phyloP scores from a whole-genome alignment of 1,284 basidiomycete genomes.

The Limonomyces culmigenus region DNA sequence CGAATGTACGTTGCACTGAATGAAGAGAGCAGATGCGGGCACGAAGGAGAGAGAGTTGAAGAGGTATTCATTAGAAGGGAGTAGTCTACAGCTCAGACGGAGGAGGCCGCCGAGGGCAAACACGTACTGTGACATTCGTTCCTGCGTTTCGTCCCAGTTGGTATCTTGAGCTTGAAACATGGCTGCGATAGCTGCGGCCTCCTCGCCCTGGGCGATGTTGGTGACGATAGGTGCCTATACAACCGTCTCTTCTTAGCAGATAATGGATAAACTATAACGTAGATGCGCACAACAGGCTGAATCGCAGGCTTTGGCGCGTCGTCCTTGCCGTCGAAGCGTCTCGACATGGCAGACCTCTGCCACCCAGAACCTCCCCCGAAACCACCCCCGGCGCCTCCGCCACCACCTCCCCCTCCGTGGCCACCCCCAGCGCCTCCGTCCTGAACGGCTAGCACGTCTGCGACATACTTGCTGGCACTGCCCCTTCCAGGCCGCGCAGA shows the following conservation, averaged over 20 bases:
- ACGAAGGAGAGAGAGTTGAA: constrained; percentile 16
- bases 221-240: constrained; percentile 18
- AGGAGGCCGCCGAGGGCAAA: constrained; percentile 33
- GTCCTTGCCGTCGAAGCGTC: constrained; percentile 80
- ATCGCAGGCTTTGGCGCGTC: constrained; percentile 19
- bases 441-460: constrained; percentile 34
- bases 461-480: constrained; percentile 77
- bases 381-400: constrained; percentile 10
- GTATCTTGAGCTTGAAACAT: constrained; percentile 88
- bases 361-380: constrained; percentile 16
- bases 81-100: constrained; percentile 41
- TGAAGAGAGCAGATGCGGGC: constrained; percentile 6
- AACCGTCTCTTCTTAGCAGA: too few species aligned
- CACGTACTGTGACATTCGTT: constrained; percentile 93
- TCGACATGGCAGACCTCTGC: constrained; percentile 67
- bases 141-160: constrained; percentile 93
- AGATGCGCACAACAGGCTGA: constrained; percentile 7
- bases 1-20: constrained; percentile 61
- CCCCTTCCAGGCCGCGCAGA: constrained; percentile 80
- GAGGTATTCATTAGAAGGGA: constrained; percentile 42
- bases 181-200: constrained; percentile 80
- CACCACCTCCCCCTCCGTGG: constrained; percentile 8
- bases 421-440: constrained; percentile 14
- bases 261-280: constrained; percentile 13
- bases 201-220: constrained; percentile 43